These are phyloP conservation scores for Clarireedia hainanense DNA, from an alignment of 2,329 filamentous ascomycete species.

Conservation along the genomic window DNA sequence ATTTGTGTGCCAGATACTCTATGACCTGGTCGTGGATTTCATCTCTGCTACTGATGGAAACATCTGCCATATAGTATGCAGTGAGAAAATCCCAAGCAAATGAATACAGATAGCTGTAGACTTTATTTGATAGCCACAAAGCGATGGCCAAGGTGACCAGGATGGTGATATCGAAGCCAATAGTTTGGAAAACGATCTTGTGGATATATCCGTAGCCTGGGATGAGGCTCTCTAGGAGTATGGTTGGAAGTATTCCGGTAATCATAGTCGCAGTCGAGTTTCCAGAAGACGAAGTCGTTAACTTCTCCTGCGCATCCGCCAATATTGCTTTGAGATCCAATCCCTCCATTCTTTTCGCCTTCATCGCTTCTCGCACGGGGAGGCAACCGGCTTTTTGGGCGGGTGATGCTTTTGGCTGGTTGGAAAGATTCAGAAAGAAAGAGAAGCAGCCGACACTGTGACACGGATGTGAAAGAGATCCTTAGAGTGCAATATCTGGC, in stretches of 20 bases:
- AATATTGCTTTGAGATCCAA: no score
- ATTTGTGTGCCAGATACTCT: slow-evolving; percentile 48
- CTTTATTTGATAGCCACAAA: slow-evolving; percentile 35
- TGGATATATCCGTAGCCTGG: slow-evolving; percentile 28
- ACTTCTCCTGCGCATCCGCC: no score
- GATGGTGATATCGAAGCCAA: slow-evolving; percentile 27
- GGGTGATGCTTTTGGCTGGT: no score
- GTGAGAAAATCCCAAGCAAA: slow-evolving; percentile 32
- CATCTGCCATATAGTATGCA: slow-evolving; percentile 41
- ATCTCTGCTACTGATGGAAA: slow-evolving; percentile 47
- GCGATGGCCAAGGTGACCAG: slow-evolving; percentile 22
- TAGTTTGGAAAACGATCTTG: slow-evolving; percentile 23
- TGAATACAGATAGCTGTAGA: slow-evolving; percentile 32
- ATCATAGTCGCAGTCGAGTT: neutral
- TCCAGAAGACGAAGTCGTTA: neutral
- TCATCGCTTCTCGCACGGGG: no score
- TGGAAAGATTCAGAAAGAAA: no score
- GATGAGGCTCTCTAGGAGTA: slow-evolving; percentile 27
- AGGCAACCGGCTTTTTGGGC: no score
- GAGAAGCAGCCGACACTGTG: no score
- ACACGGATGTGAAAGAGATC: no score
- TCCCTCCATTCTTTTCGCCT: no score
- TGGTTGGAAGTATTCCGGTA: slow-evolving; percentile 17
- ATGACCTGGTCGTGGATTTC: slow-evolving; percentile 52
- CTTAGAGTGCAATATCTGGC: no score